Evolutionary conservation across 2,329 filamentous ascomycete genomes (phyloP), one percentile per base, ranked within the genome.

Genomic region (Aspergillus udagawae): DNA sequence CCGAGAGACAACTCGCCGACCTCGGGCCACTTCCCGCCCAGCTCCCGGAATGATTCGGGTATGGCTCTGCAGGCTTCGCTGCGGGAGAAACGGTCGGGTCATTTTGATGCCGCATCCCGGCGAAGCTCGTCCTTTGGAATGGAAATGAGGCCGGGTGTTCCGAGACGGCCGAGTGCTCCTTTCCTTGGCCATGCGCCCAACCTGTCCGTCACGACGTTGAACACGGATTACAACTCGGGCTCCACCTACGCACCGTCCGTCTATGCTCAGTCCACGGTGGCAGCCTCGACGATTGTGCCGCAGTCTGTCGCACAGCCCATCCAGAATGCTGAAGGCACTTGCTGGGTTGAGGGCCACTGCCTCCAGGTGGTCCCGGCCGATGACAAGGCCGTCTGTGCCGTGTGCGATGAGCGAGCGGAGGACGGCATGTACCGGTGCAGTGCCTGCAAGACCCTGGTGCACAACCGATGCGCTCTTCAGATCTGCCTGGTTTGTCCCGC

Each of bases 41-140:
- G 90, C n/a, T 96, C 92, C 5, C 84, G 92, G 17, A 95, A 89
- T 67, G 94, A 99, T 70, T 97, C 93, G 4, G 93, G 91, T 1
- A 95, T 94, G 73, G 90, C 91, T 38, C 79, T 96, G 55, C 88
- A 92, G 61, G 86, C 90, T 20, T 96, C 91, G 4, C 79, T 99
- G 56, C 86, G 92, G 32, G 94, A 97, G 76, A 99, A 97, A 79
- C 86, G 93, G 52, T 97, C 94, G 3, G 92, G 90, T 1, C 91
- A 97, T 71, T 96, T 97, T 65, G 90, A 94, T 67, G 85, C 88
- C 56, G 75, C 80, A 63, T 89, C 89, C n/a, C 85, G 92, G 58
- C 86, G 93, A 63, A 97, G 92, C 77, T 96, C 92, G n/a, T 96
- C 92, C 1, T 95, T 96, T 74, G 90, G 88, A 29, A 81, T 92